Evolutionary conservation across 1,284 basidiomycete genomes (phyloP), one percentile per base, ranked within the genome.

Genomic region (Pterulicium gracile): DNA sequence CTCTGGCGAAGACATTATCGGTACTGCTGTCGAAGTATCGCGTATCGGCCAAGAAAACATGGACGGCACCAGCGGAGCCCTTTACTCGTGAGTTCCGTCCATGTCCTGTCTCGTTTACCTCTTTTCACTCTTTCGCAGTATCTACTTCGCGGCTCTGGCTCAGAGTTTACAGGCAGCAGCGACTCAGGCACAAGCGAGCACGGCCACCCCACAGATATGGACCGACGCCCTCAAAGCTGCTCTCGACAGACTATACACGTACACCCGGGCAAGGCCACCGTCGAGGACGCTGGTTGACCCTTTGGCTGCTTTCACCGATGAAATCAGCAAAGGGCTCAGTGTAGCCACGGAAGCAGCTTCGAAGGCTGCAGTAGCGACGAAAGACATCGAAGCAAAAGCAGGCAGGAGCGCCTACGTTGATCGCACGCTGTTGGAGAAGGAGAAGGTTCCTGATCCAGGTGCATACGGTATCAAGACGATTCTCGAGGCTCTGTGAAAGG

Each of bases 251-350:
- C 66, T 97, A 20, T 92, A 88, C 67, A 81, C 79, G 19, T 96
- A 94, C 68, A 95, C 92, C 1, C 77, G 80, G 40, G 93, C 93
- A 3, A 79, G 93, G 18, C 84, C 84, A 1, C 93, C 93, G 3
- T 91, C 88, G 7, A 79, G 93, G 54, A 96, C 92, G 2, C 78
- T 97, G 23, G 75, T 97, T 39, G 93, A 97, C 63, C 92, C 93
- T 2, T 74, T 97, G 17, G 73, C 79, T n/a, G 87, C 89, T 1
- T 95, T 96, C 62, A 71, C 87, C 45, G 67, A 62, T 49, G 58
- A 70, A 12, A 68, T 83, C 41, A 54, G 63, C 1, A 52, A 64
- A 23, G 64, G 65, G 67, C 81, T 87, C 20, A 62, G 67, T 40
- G 77, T 73, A 0, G 89, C 86, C 1, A 67, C 67, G 14, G 67